Base-by-base conservation (phyloP, 106 monocot species). In the Iris macrosiphon region DNA sequence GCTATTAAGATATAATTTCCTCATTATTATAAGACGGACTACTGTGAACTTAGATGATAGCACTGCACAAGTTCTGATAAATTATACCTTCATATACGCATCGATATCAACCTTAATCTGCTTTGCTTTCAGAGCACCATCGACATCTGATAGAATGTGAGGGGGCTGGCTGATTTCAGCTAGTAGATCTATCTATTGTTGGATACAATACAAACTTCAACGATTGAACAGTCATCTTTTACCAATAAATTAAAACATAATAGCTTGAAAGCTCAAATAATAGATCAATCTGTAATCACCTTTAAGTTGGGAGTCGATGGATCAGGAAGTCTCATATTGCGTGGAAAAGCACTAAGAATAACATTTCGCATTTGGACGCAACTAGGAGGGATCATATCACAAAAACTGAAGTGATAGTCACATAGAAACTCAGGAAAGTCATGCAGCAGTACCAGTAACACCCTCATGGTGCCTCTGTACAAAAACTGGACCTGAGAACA, bases 301-400 rank as follows among this genome's bases (percentile, higher is more conserved):
- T 96, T 96, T 32, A 96, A 72, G 62, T 96, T 90, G 10, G 90
- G 89, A 18, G 83, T 96, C 11, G 82, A 96, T 8, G 96, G 89
- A 70, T 96, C 89, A 51, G 96, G 96, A 50, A 96, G 75, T 30
- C 86, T 89, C 96, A 96, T 96, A 40, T 96, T 82, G 2, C 72
- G 82, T 5, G 96, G 96, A 72, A 90, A 96, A 12, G 96, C 96
- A 79, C 96, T 96, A 34, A 96, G 90, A 46, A 96, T 96, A 46
- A 96, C 76, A 72, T 96, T 96, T 5, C 96, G 79, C 90, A 96
- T 85, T 48, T 96, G 89, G 53, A 96, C 87, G 61, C 96, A 96
- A 55, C 77, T 89, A 28, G 90, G 62, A 57, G 95, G 95, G 30
- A 96, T 96, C 50, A 90, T 89, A 72, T 96, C 95, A 72, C 95